Base-by-base conservation (phyloP, 176 grass and related monocot genomes). In the Leersia perrieri region DNA sequence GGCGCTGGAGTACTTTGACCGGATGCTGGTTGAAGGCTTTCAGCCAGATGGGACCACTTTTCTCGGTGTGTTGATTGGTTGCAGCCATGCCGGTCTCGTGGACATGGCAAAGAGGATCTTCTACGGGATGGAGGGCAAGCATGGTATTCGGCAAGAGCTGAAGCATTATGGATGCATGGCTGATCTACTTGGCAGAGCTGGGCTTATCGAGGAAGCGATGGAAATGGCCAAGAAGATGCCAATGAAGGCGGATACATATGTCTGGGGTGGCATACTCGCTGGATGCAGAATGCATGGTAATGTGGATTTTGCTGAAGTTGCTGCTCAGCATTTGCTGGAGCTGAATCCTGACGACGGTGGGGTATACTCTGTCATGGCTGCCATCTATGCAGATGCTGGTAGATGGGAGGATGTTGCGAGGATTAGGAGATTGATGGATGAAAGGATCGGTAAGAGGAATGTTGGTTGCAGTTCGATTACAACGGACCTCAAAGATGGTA, bases 121-220 rank as follows among this genome's bases (percentile, higher is more conserved):
- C 25, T 77, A 8, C 2, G 83, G 89, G 42, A 91, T 94, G 92
- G 89, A 94, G 73, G 28, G 23, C 9, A 15, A 32, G 29, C 68
- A 91, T 11, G 40, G 84, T 5, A 80, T 91, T 0, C 34, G 31
- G 32, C 80, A 31, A 11, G 83, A 89, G 84, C 68, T 89, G 63
- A 94, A 94, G 78, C 92, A 94, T 20, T 85, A 94, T 7, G 92
- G 92, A 9, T 94, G 89, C 77, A 89, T 94, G 89, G 70, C 89
- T 3, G 92, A 91, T 75, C 73, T 91, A 66, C 86, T 94, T 20
- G 86, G 86, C 49, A 40, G 92, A 28, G 89, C 89, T 5, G 89
- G 92, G 55, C 80, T 89, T 2, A 68, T 89, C 1, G 15, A 91
- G 22, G 89, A 94, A 55, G 86, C 80, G 1, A 84, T 89, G 76